Percentiles rank a stretch among this genome's conserved stretches.
These are phyloP conservation scores for Alternaria gansuensis DNA, from an alignment of 2,329 filamentous ascomycete species.

Conservation along the genomic window DNA sequence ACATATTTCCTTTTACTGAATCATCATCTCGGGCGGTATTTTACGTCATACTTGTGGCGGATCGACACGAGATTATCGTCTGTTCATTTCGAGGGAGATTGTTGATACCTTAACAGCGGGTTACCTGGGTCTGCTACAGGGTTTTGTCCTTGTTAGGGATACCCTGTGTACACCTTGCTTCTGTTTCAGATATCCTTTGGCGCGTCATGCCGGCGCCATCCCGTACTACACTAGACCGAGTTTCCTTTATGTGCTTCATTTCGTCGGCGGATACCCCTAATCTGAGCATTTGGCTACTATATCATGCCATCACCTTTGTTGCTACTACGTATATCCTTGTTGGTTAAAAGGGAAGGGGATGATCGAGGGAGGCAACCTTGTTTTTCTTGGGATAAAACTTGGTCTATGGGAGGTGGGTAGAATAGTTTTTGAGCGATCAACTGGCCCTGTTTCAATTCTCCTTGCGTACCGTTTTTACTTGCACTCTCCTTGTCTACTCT, in stretches of 20 bases:
- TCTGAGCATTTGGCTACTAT: conserved; percentile 49
- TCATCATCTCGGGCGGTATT: conserved; percentile 39
- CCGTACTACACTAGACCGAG: conserved; percentile 47
- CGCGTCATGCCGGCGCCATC: conserved; percentile 24
- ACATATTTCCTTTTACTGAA: conserved; percentile 33
- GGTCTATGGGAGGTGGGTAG: conserved; percentile 21
- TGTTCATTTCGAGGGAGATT: conserved; percentile 29
- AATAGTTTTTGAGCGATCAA: conserved; percentile 33
- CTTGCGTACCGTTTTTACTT: conserved; percentile 13
- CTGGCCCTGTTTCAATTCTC: conserved; percentile 11
- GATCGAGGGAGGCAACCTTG: conserved; percentile 12
- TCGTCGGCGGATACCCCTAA: conserved; percentile 48
- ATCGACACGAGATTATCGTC: conserved; percentile 22
- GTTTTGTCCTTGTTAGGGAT: conserved; percentile 13
- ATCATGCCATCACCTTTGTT: conserved; percentile 23
- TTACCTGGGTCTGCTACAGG: conserved; percentile 14
- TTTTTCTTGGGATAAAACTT: conserved; percentile 21
- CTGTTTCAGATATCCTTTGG: conserved; percentile 29
- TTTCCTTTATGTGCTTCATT: conserved; percentile 38
- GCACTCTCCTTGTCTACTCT: conserved; percentile 8
- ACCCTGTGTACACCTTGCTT: conserved; percentile 25
- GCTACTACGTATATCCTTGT: conserved; percentile 26
- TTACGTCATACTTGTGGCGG: conserved; percentile 30
- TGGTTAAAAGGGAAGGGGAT: conserved; percentile 24
- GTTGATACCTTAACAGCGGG: conserved; percentile 18